A percentile compares a stretch with the other conserved stretches of the same genome.
phyloP scores from a whole-genome alignment of 306 rosid genomes.

The Senna tora region DNA sequence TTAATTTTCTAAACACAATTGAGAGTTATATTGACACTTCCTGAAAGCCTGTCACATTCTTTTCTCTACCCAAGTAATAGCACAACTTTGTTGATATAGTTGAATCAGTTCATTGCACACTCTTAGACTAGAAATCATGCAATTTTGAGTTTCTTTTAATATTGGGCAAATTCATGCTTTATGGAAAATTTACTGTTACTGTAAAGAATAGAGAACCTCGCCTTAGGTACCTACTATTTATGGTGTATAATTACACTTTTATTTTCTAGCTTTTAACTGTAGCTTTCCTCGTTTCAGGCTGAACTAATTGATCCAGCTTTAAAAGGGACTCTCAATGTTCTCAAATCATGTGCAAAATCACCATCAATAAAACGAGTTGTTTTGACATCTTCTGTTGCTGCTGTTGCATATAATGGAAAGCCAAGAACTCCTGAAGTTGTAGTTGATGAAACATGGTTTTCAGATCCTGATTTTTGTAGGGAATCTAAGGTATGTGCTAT shows the following conservation, averaged over 20 bases:
- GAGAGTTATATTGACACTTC: neutral
- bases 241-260: neutral
- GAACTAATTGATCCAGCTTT: constrained; percentile 55
- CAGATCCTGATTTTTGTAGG: constrained; percentile 41
- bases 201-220: neutral
- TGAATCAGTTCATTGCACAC: neutral
- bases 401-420: constrained; percentile 1
- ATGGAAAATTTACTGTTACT: neutral
- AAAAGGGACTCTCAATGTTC: constrained; percentile 58
- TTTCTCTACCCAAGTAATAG: neutral
- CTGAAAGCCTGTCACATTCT: too few relatives aligned
- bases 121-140: neutral
- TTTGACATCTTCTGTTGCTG: constrained; percentile 36
- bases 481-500: constrained; percentile 39
- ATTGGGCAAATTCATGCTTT: neutral
- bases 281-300: constrained; percentile 23
- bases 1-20: neutral
- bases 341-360: constrained; percentile 50
- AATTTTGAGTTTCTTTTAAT: neutral
- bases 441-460: constrained; percentile 34
- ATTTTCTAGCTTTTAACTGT: constrained; percentile 7
- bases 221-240: neutral
- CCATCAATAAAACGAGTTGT: constrained; percentile 47
- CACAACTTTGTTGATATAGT: neutral
- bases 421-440: constrained; percentile 21